Evolutionary conservation across 1,284 basidiomycete genomes (phyloP).

Genomic region (Volvariella volvacea): DNA sequence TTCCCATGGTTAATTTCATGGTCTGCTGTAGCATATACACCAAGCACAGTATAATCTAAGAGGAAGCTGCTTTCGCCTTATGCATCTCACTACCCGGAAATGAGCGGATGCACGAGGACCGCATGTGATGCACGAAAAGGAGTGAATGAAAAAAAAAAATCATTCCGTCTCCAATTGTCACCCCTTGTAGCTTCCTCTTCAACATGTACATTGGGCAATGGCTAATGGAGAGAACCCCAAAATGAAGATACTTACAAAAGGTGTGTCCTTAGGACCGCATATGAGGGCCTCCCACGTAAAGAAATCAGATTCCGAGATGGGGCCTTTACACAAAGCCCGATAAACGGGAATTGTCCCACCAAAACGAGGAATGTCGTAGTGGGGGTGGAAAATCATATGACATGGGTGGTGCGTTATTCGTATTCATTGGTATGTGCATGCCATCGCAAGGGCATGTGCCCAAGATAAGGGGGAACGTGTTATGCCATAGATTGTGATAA

Average conservation of each 20-base stretch:
- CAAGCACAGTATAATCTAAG: too few relatives aligned
- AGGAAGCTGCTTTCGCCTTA: too few relatives aligned
- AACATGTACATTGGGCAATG: not conserved
- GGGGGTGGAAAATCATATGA: too few relatives aligned
- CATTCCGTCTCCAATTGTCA: not conserved
- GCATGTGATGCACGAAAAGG: conserved; percentile 1
- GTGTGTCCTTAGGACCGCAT: conserved; percentile 94
- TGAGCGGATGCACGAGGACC: not conserved
- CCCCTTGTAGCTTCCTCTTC: not conserved
- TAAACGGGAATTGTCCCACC: not conserved
- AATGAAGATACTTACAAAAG: conserved; percentile 61
- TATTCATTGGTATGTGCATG: too few relatives aligned
- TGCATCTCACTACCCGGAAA: too few relatives aligned
- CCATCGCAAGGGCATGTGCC: too few relatives aligned
- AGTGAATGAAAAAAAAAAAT: conserved; percentile 8
- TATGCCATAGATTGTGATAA: too few relatives aligned
- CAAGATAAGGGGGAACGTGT: too few relatives aligned
- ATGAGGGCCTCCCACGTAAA: conserved; percentile 98
- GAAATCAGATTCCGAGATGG: conserved; percentile 92
- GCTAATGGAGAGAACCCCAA: too few relatives aligned
- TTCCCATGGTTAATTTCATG: too few relatives aligned
- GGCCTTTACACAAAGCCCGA: conserved; percentile 42
- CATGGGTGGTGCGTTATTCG: too few relatives aligned
- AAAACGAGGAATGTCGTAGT: not conserved
- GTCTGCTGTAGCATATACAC: too few relatives aligned